Evolutionary conservation across 2,329 filamentous ascomycete genomes (phyloP), one percentile per base, ranked within the genome.

Genomic region (Coniochaeta sp.): DNA sequence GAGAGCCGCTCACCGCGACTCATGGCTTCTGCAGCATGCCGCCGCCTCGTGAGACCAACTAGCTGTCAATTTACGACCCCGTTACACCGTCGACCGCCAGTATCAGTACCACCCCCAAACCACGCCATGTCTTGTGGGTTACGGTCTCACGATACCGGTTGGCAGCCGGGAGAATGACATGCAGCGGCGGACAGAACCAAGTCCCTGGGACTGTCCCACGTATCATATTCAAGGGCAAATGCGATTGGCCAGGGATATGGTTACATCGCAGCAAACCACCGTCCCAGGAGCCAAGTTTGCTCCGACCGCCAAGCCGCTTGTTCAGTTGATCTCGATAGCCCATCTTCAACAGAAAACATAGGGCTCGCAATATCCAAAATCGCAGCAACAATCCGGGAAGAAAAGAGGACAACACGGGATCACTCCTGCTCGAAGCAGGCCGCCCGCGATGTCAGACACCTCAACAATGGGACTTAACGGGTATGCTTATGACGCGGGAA

Each of bases 271-370:
- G 2, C 38, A 26, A 22, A 10, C 38, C 14, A n/a, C 20, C 18
- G n/a, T 42, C 38, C 38, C 38, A 42, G 10, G 38, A 42, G 38
- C 38, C 38, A 42, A 42, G 38, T 42, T 42, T 42, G 38, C 38
- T 42, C 2, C 12, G 6, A 20, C n/a, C 38, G 38, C 38, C 38
- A 42, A 42, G 38, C 38, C 38, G n/a, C 38, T 24, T 26, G 6
- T 6, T 12, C 6, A 30, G 6, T 30, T 30, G 27, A 30, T 12
- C 6, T 7, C 27, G 27, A 30, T n/a, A n/a, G n/a, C n/a, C n/a
- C n/a, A 16, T 10, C 33, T 38, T 22, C 16, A 22, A 22, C 3
- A 22, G 2, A 5, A 22, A 38, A 16, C 18, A 22, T 13, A 4
- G 18, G 4, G n/a, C n/a, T n/a, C n/a, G n/a, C n/a, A n/a, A n/a